Evolutionary conservation across 73 alveolate species (phyloP), one percentile per base, ranked within the genome.

Genomic region (Tetrahymena thermophila): DNA sequence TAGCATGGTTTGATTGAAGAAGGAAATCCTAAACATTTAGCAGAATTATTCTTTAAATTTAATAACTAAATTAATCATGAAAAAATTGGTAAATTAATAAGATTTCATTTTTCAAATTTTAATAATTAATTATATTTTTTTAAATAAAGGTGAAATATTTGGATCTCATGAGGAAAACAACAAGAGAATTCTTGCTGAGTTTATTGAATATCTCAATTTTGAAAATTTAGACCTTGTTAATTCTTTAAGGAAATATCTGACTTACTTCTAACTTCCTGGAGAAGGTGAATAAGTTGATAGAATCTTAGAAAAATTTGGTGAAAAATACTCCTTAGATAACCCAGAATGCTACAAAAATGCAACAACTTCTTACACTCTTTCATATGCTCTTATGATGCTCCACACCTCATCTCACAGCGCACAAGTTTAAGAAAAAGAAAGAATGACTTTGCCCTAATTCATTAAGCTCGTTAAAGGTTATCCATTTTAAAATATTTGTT

Each of bases 281-380:
- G 99, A 98, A 97, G 99, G 99, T 5, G 98, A 98, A 96, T 96
- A 98, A 96, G 98, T 98, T 10, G 99, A 98, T 96, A 97, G 99
- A 94, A 97, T 98, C 34, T 95, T 98, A 97, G 99, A 98, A 95
- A 98, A 96, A 94, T 98, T 98, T 96, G 99, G 99, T 17, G 98
- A 97, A 19, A 97, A 98, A 97, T 98, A 96, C 96, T 96, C 96
- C 94, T 95, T 84, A 84, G 99, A 98, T 97, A 98, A 98, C 94
- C 98, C 97, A 34, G 98, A 94, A 56, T 96, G 96, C 34, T 97
- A 97, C 96, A 97, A 97, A 31, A 94, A 94, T 94, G 98, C 99
- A 10, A 99, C 98, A 95, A 96, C 99, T 94, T 96, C 97, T 56
- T 98, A 96, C 96, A 94, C 97, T 35, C 97, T 98, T 44, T 85